A percentile compares a stretch with the other conserved stretches of the same genome.
Evolutionary conservation across 371 early-diverging fungal species (phyloP).

Genomic region (Mortierella sp.): DNA sequence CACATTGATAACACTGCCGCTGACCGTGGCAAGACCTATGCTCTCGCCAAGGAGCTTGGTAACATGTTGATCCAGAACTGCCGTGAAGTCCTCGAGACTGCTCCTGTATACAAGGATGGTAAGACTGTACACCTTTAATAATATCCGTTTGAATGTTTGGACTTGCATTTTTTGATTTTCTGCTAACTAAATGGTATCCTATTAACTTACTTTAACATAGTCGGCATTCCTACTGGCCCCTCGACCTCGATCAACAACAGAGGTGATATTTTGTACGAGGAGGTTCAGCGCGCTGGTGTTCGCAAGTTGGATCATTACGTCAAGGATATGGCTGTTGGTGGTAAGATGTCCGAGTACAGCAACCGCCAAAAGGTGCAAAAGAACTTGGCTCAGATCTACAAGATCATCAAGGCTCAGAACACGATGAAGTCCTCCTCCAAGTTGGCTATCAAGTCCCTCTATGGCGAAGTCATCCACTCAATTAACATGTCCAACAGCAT

Average conservation of each 20-base stretch:
- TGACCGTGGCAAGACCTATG: conserved; percentile 86
- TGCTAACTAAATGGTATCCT: background rate
- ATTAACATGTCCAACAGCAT: conserved; percentile 80
- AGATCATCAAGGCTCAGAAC: conserved; percentile 82
- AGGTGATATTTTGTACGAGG: conserved; percentile 88
- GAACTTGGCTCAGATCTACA: conserved; percentile 82
- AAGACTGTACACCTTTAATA: conserved; percentile 42
- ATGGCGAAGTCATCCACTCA: conserved; percentile 80
- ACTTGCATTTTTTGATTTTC: background rate
- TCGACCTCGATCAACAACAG: conserved; percentile 80
- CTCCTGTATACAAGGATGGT: conserved; percentile 92
- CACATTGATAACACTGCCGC: conserved; percentile 80
- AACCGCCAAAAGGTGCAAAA: conserved; percentile 85
- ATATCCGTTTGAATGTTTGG: background rate
- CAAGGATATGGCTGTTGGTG: conserved; percentile 78
- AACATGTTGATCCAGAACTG: conserved; percentile 90
- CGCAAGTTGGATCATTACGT: conserved; percentile 81
- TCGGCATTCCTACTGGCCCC: conserved; percentile 85
- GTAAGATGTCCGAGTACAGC: conserved; percentile 76
- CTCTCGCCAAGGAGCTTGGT: conserved; percentile 85
- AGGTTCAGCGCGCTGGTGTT: conserved; percentile 77
- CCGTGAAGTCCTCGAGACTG: conserved; percentile 77
- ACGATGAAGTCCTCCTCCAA: conserved; percentile 82
- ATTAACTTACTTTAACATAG: conserved; percentile 23
- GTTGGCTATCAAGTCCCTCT: conserved; percentile 76